Base-by-base conservation (phyloP, 805 yeast species). In the Pichia heedii region DNA sequence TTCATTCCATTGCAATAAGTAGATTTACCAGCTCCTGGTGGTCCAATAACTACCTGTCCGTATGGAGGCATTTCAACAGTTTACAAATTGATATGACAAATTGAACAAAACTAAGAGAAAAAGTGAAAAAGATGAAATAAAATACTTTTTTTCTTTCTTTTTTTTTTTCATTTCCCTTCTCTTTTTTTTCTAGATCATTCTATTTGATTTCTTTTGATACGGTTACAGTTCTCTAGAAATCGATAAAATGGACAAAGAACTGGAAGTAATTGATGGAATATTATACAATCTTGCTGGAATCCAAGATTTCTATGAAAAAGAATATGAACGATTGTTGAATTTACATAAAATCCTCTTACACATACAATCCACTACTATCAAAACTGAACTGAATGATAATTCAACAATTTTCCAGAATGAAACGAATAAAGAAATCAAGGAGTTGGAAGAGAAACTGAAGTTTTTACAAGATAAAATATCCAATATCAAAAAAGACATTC, bases 21-120 rank as follows among this genome's bases (percentile, higher is more conserved):
- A 0, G 96, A 85, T 57, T 93, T 93, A 1, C 99, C 99, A 0
- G 95, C 75, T 1, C 98, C 99, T 0, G 99, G 99, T 0, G 98
- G 97, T 0, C 99, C 99, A 33, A 93, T 87, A 10, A 90, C 89
- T 10, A 93, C 76, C 64, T 93, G 96, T 4, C 95, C 96, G 62
- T 84, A 84, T 13, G 67, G 65, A 9, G 79, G 68, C 80, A 76
- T 46, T 20, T 29, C 12, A 13, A 5, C 15, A n/a, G 37, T 16
- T 32, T 32, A 2, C 11, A 10, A 10, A 3, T 32, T 16, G 19
- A 18, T 3, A 4, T 32, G 34, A 8, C 16, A 16, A 18, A 18
- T 37, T 7, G 27, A 15, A 35, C 11, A 35, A 22, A 22, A 13
- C 15, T 3, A 20, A 19, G 7, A 6, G 15, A 16, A 9, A 4